Base-by-base conservation (phyloP, 805 yeast genomes). In the Ogataea angusta region DNA sequence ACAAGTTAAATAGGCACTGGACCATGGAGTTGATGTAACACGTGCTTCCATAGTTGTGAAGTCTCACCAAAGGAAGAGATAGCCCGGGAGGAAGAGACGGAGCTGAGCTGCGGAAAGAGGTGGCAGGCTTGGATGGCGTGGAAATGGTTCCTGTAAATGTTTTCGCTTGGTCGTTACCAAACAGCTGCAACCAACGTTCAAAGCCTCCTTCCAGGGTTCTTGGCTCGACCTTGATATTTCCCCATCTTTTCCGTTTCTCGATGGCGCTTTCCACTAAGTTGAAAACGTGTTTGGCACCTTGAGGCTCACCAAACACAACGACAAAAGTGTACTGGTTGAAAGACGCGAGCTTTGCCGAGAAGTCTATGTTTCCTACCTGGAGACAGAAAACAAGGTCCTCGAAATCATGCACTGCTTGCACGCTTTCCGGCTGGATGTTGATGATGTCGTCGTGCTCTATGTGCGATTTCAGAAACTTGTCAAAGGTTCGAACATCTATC, bases 1-100 rank as follows among this genome's bases (percentile, higher is more conserved):
- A 49, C 0, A 81, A 58, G 2, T 80, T 83, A 59, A 81, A 81
- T 6, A 85, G 56, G 46, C 87, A 73, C 57, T 85, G 95, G 10
- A 85, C 56, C 67, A 85, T 79, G 55, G 84, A 76, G 54, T 85
- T 85, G 42, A 85, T 78, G 55, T 85, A 85, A 52, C 95, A 85
- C 0, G 90, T 81, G 30, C 81, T 80, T 0, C 89, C 88, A 61
- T 75, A 66, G 54, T 85, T 85, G 45, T 75, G 65, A 37, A 85
- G 59, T 0, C 90, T 41, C 4, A 60, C 56, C 15, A 55, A 26
- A 2, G 62, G 63, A 8, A 42, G 42, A 8, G 38, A 24, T 8
- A 30, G 12, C 9, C 26, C 35, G 6, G 38, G 15, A 3, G 43
- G 31, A 13, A 34, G 12, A 13, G 18, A n/a, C n/a, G 38, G 17